Conservation (phyloP, 441 rosid genomes). For the Brassica hybrid region DNA sequence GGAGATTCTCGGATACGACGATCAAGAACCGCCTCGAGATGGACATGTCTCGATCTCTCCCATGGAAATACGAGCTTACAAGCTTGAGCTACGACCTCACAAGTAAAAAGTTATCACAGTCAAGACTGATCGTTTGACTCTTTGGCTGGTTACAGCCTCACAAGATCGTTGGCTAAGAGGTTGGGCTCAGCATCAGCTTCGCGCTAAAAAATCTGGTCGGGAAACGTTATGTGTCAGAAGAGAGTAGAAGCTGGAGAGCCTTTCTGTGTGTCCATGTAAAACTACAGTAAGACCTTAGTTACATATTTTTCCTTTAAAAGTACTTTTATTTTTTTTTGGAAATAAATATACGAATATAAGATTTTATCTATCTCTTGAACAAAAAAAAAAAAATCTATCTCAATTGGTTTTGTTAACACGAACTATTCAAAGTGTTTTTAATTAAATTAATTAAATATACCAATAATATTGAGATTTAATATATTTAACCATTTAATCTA, state of each 20-base stretch:
- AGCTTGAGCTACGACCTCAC: conserved; percentile 71
- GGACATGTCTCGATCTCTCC: conserved; percentile 69
- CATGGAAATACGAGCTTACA: conserved; percentile 97
- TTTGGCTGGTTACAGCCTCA: conserved; percentile 23
- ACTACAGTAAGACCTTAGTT: conserved; percentile 34
- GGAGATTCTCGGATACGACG: conserved; percentile 76
- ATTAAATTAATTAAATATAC: too few species aligned
- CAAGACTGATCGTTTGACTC: conserved; percentile 1
- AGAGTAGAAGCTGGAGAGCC: conserved; percentile 22
- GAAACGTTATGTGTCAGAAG: conserved; percentile 11
- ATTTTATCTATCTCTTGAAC: too few species aligned
- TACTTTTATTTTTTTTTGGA: too few species aligned
- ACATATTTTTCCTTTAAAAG: too few species aligned
- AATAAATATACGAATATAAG: too few species aligned
- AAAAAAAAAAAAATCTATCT: too few species aligned
- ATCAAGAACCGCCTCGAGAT: conserved; percentile 47
- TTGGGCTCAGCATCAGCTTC: conserved; percentile 18
- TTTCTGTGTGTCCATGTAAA: conserved; percentile 25
- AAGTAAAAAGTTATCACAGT: conserved; percentile 23
- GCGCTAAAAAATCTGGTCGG: conserved; percentile 14
- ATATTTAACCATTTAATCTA: too few species aligned
- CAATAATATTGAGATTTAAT: too few species aligned
- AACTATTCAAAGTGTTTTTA: too few species aligned
- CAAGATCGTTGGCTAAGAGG: conserved; percentile 7
- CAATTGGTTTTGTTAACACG: too few species aligned